Evolutionary conservation across 805 yeast species (phyloP).

Genomic region (Candida arabinofermentans): DNA sequence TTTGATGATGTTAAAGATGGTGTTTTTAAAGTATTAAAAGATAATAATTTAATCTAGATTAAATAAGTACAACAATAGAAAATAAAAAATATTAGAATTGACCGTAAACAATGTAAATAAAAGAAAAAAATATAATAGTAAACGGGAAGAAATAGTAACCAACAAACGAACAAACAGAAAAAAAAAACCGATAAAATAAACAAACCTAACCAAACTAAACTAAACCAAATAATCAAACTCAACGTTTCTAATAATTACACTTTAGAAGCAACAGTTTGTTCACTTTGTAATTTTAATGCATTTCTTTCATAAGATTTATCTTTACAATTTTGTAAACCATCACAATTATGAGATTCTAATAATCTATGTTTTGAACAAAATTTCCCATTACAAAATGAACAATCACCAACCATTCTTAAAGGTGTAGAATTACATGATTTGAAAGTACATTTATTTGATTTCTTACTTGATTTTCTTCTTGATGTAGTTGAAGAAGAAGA

Average conservation of each 20-base stretch:
- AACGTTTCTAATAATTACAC: constrained; percentile 35
- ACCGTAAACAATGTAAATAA: not conserved
- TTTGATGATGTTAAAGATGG: constrained; percentile 46
- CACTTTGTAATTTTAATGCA: constrained; percentile 77
- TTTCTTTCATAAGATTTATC: constrained; percentile 79
- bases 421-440: constrained; percentile 61
- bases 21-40: constrained; percentile 30
- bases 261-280: constrained; percentile 76
- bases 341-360: constrained; percentile 79
- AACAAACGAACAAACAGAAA: not conserved
- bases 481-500: too few species aligned
- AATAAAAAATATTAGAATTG: not conserved
- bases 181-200: not conserved
- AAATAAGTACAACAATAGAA: not conserved
- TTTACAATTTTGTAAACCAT: constrained; percentile 74
- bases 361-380: constrained; percentile 85
- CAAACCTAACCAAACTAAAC: not conserved
- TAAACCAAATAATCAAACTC: not conserved
- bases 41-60: constrained; percentile 5
- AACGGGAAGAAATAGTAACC: not conserved
- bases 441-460: constrained; percentile 49
- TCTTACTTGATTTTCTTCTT: constrained; percentile 32
- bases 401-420: constrained; percentile 70
- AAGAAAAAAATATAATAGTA: not conserved
- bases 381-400: constrained; percentile 78